Evolutionary conservation across 371 early-diverging fungal species (phyloP).

Genomic region (Rhizomucor miehei): DNA sequence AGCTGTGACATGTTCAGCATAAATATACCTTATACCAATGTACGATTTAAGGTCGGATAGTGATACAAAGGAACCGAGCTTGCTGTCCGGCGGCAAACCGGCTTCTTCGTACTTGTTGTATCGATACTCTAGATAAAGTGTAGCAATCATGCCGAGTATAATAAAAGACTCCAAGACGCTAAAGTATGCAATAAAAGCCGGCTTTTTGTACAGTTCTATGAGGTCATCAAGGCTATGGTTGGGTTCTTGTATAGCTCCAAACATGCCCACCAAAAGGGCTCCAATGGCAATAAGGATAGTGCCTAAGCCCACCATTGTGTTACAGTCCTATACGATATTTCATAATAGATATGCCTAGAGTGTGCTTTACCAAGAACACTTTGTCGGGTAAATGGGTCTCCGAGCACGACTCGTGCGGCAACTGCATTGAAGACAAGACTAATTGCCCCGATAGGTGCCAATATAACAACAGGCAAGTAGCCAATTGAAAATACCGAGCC

Average conservation of each 20-base stretch:
- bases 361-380: slow-evolving; percentile 49
- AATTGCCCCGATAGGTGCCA: slow-evolving; percentile 81
- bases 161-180: slow-evolving; percentile 56
- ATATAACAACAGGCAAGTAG: slow-evolving; percentile 78
- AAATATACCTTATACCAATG: slow-evolving; percentile 42
- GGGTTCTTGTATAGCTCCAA: slow-evolving; percentile 76
- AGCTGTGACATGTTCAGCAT: too few relatives aligned
- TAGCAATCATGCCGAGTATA: slow-evolving; percentile 45
- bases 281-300: slow-evolving; percentile 71
- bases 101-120: slow-evolving; percentile 27
- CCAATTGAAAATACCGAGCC: slow-evolving; percentile 77
- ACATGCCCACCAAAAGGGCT: slow-evolving; percentile 67
- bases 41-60: slow-evolving; percentile 27
- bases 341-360: neutral
- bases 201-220: slow-evolving; percentile 66
- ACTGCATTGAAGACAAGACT: slow-evolving; percentile 77
- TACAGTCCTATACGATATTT: neutral
- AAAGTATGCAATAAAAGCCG: slow-evolving; percentile 73
- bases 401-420: slow-evolving; percentile 66
- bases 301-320: slow-evolving; percentile 35
- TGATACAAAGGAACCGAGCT: slow-evolving; percentile 22
- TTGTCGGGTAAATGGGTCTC: slow-evolving; percentile 61
- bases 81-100: slow-evolving; percentile 17
- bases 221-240: slow-evolving; percentile 71
- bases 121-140: slow-evolving; percentile 47